A percentile compares a stretch with the other conserved stretches of the same genome.
These are phyloP conservation scores for Alisma plantagoaquatica DNA, from an alignment of 106 monocot species.

Conservation along the genomic window DNA sequence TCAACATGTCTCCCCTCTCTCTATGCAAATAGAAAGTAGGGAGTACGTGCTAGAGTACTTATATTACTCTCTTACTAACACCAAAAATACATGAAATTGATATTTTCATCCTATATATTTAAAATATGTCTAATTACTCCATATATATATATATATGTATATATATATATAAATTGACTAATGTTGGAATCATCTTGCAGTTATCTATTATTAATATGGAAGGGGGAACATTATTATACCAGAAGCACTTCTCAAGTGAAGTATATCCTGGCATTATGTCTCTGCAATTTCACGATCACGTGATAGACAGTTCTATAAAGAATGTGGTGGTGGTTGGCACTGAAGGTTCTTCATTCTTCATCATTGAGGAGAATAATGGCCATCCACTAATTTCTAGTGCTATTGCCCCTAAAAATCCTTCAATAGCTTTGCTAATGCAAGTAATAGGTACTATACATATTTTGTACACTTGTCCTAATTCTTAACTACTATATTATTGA, in stretches of 20 bases:
- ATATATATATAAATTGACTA: neutral
- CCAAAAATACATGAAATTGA: too few relatives aligned
- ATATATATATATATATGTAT: too few relatives aligned
- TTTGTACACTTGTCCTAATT: neutral
- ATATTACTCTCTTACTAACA: too few relatives aligned
- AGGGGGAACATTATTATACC: constrained; percentile 38
- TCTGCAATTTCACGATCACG: constrained; percentile 44
- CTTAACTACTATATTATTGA: neutral
- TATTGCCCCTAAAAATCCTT: constrained; percentile 48
- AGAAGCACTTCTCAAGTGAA: constrained; percentile 55
- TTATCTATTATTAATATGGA: constrained; percentile 49
- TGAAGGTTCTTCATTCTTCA: constrained; percentile 59
- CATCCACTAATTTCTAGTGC: constrained; percentile 25
- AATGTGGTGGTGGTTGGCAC: constrained; percentile 44
- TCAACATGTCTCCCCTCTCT: too few relatives aligned
- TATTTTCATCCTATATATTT: too few relatives aligned
- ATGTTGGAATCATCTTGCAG: constrained; percentile 21
- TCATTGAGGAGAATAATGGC: constrained; percentile 57
- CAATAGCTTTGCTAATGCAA: constrained; percentile 61
- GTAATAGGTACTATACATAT: constrained; percentile 25
- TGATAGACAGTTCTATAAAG: constrained; percentile 37
- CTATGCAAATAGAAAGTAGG: too few relatives aligned
- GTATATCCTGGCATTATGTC: constrained; percentile 36
- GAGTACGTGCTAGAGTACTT: too few relatives aligned
- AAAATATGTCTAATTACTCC: constrained; percentile 2